Conservation (phyloP, 257 asterid species). For the Solanum chaucha region DNA sequence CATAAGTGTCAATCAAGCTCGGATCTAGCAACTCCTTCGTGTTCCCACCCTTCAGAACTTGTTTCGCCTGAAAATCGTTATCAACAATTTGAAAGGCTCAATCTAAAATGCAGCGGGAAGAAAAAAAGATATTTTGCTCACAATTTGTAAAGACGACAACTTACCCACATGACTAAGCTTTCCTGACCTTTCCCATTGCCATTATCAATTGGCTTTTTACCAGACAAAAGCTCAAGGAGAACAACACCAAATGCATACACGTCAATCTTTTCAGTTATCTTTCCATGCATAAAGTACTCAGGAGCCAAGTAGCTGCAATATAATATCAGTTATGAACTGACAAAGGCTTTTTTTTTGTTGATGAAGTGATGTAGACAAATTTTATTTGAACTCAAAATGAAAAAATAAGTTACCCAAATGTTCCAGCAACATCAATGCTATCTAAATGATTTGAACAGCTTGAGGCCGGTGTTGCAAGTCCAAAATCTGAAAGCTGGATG, state of each 20-base stretch:
- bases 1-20: conserved; percentile 30
- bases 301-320: conserved; percentile 86
- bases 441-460: conserved; percentile 42
- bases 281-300: conserved; percentile 79
- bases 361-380: not conserved
- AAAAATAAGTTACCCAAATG: conserved; percentile 62
- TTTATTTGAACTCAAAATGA: not conserved
- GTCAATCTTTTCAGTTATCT: conserved; percentile 63
- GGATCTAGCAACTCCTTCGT: conserved; percentile 51
- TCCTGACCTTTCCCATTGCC: conserved; percentile 53
- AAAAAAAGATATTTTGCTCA: not conserved
- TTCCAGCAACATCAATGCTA: conserved; percentile 71
- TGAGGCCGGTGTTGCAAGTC: conserved; percentile 75
- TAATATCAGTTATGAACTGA: not conserved
- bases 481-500: conserved; percentile 80
- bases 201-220: conserved; percentile 73
- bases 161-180: conserved; percentile 90
- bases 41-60: conserved; percentile 44
- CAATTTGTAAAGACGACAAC: conserved; percentile 8
- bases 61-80: conserved; percentile 49
- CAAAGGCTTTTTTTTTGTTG: not conserved
- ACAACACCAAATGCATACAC: conserved; percentile 93
- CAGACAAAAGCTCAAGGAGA: conserved; percentile 83
- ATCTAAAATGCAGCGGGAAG: not conserved
- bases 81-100: not conserved